Evolutionary conservation across 352 stramenopile species (phyloP), one percentile per base, ranked within the genome.

Genomic region (Blastocystis sp.): DNA sequence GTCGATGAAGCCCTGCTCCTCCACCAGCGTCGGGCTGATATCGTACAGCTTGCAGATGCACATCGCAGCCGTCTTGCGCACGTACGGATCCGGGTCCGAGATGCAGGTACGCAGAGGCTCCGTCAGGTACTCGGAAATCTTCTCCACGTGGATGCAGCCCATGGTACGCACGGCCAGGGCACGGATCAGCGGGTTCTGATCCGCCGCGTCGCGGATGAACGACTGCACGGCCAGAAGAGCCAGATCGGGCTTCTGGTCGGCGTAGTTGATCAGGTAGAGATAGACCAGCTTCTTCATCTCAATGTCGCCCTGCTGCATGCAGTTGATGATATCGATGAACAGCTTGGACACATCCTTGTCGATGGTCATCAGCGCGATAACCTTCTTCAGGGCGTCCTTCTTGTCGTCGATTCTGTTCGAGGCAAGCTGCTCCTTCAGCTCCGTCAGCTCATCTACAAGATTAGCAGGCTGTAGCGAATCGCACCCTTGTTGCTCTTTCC

Each of bases 251-350:
- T 99, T 97, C 88, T 93, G 98, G 92, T 99, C 98, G 90, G 97
- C 96, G 91, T 99, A 99, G 92, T 99, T 99, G 91, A 99, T 99
- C 59, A 99, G 91, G 90, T 99, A 99, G 23, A 99, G 90, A 90
- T 99, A 99, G 65, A 99, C 96, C 21, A 99, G 92, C 89, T 99
- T 99, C 91, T 99, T 99, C 60, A 99, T 91, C 90, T 98, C 96
- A 77, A 90, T 53, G 78, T 69, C 81, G 94, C 94, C 94, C 21
- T 96, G 99, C 90, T 99, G 96, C 88, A 98, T 98, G 92, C 96
- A 99, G 91, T 99, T 99, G 23, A 99, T 92, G 11, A 99, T 96
- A 91, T 99, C 96, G 14, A 96, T 98, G 91, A 99, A 99, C 48
- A 99, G 94, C 92, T 95, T 96, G 17, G 94, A 97, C 14, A 99